phyloP scores from a whole-genome alignment of 148 eudicot genomes.

The Salicornia ramosissima region DNA sequence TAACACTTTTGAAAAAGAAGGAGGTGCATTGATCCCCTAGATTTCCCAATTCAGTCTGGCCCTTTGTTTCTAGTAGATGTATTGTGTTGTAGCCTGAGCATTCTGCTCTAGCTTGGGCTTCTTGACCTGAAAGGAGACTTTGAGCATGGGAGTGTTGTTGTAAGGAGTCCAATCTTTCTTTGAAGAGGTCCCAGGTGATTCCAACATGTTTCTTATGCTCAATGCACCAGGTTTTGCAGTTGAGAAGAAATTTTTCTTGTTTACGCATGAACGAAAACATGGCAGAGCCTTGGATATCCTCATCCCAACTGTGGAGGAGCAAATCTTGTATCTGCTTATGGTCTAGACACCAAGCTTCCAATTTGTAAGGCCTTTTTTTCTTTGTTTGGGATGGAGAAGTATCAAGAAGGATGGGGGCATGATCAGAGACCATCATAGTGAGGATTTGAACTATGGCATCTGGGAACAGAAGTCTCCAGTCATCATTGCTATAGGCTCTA shows the following conservation, averaged over 20 bases:
- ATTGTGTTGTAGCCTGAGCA: background rate
- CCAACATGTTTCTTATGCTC: too few relatives aligned
- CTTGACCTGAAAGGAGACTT: too few relatives aligned
- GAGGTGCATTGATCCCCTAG: background rate
- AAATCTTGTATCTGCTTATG: too few relatives aligned
- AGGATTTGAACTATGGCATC: background rate
- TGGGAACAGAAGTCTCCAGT: background rate
- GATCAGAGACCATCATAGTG: background rate
- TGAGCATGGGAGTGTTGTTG: background rate
- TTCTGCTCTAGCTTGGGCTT: background rate
- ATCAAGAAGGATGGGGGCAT: background rate
- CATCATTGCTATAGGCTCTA: background rate
- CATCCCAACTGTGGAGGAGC: background rate
- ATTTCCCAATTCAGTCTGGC: background rate
- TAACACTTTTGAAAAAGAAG: background rate
- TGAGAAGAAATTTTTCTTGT: background rate
- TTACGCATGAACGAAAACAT: background rate
- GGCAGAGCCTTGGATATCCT: background rate
- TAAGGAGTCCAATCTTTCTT: too few relatives aligned
- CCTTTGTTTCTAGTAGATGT: background rate
- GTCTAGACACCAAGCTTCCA: background rate
- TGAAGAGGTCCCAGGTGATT: background rate
- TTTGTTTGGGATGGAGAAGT: background rate
- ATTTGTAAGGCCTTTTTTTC: background rate
- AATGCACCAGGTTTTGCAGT: background rate